Evolutionary conservation across 495 filamentous ascomycete genomes (phyloP).

Genomic region (Penicillium paxilli): DNA sequence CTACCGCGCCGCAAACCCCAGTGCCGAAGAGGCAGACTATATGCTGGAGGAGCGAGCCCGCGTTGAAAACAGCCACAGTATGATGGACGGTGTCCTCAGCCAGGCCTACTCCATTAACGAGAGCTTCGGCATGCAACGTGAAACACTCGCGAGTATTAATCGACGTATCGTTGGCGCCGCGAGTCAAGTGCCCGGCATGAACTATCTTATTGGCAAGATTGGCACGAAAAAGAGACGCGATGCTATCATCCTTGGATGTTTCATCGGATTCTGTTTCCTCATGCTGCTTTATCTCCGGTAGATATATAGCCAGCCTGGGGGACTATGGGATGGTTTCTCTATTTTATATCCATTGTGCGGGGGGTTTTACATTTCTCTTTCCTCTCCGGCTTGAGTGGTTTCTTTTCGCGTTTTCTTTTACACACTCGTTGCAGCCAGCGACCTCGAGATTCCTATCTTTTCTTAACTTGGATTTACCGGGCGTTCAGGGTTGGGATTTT

Average conservation of each 20-base stretch:
- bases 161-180: constrained; percentile 84
- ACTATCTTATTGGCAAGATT: constrained; percentile 89
- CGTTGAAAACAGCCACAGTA: constrained; percentile 82
- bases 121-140: constrained; percentile 81
- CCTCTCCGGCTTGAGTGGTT: background rate
- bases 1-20: constrained; percentile 80
- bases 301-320: too few relatives aligned
- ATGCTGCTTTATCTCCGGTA: constrained; percentile 81
- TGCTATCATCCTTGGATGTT: constrained; percentile 85
- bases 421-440: constrained; percentile 21
- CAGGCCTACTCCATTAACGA: constrained; percentile 98
- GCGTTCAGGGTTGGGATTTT: constrained; percentile 24
- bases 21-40: constrained; percentile 84
- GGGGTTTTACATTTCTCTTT: too few relatives aligned
- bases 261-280: constrained; percentile 90
- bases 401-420: constrained; percentile 6
- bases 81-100: constrained; percentile 87
- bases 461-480: constrained; percentile 10
- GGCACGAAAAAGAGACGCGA: constrained; percentile 93
- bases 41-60: constrained; percentile 88
- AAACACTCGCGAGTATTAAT: constrained; percentile 83
- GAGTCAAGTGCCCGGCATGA: constrained; percentile 88
- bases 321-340: background rate
- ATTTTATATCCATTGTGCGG: too few relatives aligned
- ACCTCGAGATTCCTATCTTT: constrained; percentile 5